Percentiles rank a stretch among this genome's conserved stretches.
Evolutionary conservation across 2,329 filamentous ascomycete genomes (phyloP).

Genomic region (Canariomyces notabilis): DNA sequence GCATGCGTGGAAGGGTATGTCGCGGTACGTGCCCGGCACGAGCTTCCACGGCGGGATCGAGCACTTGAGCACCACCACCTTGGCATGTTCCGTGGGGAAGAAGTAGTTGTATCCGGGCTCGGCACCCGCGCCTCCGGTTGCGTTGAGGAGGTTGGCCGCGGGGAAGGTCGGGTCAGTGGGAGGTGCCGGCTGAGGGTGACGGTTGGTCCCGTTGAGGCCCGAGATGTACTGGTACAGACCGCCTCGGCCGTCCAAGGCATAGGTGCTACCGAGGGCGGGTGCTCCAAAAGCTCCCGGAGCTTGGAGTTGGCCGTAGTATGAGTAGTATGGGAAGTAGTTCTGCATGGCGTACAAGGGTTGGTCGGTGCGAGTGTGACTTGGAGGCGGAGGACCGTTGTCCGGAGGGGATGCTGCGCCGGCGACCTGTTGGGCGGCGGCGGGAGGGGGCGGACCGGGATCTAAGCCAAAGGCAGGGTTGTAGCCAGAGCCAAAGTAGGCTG

Average conservation of each 20-base stretch:
- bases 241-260: slow-evolving; percentile 1
- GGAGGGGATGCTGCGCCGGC: background rate
- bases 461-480: slow-evolving; percentile 13
- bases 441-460: slow-evolving; percentile 11
- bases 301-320: background rate
- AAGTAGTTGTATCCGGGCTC: slow-evolving; percentile 62
- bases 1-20: slow-evolving; percentile 44
- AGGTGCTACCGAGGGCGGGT: background rate
- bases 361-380: slow-evolving; percentile 9
- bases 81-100: slow-evolving; percentile 54
- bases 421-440: background rate
- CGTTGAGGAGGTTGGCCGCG: slow-evolving; percentile 51
- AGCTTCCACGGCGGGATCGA: slow-evolving; percentile 51
- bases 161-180: slow-evolving; percentile 42
- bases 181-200: slow-evolving; percentile 40
- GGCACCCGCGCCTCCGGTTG: slow-evolving; percentile 51
- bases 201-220: slow-evolving; percentile 29
- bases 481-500: slow-evolving; percentile 3
- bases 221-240: slow-evolving; percentile 20
- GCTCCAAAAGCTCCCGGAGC: background rate
- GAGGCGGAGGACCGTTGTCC: slow-evolving; percentile 17
- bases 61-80: slow-evolving; percentile 52
- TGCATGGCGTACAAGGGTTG: slow-evolving; percentile 3
- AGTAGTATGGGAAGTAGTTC: background rate
- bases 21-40: slow-evolving; percentile 31